phyloP scores from a whole-genome alignment of 2,329 filamentous ascomycete genomes.

The Fusarium sp. region DNA sequence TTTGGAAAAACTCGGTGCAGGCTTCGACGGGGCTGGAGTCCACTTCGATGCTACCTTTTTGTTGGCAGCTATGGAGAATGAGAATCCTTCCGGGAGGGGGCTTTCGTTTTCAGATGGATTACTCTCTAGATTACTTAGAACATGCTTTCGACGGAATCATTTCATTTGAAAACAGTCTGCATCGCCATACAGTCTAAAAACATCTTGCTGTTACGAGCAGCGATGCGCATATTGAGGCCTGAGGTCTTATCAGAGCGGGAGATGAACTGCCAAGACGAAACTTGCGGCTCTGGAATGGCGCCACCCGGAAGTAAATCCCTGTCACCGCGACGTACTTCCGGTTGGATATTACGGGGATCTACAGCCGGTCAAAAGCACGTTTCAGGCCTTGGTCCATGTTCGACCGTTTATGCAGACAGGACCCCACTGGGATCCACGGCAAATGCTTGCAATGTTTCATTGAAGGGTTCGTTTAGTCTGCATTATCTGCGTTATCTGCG shows the following conservation, averaged over 20 bases:
- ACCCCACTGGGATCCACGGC: not conserved
- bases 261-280: constrained; percentile 1
- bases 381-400: not conserved
- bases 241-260: not conserved
- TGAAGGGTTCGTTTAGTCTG: not conserved
- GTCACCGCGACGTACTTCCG: not conserved
- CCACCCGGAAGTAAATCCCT: not conserved
- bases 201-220: too few species aligned
- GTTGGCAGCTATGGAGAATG: not conserved
- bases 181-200: too few species aligned
- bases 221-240: not conserved
- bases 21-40: not conserved
- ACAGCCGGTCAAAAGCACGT: not conserved
- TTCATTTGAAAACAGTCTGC: too few species aligned
- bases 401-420: not conserved
- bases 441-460: not conserved
- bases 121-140: too few species aligned
- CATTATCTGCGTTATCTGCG: fast-evolving
- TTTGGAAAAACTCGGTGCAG: not conserved
- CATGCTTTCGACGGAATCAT: too few species aligned
- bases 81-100: too few species aligned
- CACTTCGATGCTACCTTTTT: constrained; percentile 13
- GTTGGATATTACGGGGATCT: not conserved
- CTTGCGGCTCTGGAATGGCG: not conserved
- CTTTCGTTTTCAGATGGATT: fast-evolving